phyloP scores from a whole-genome alignment of 306 rosid species.

The Dalbergia cochinchinensis region DNA sequence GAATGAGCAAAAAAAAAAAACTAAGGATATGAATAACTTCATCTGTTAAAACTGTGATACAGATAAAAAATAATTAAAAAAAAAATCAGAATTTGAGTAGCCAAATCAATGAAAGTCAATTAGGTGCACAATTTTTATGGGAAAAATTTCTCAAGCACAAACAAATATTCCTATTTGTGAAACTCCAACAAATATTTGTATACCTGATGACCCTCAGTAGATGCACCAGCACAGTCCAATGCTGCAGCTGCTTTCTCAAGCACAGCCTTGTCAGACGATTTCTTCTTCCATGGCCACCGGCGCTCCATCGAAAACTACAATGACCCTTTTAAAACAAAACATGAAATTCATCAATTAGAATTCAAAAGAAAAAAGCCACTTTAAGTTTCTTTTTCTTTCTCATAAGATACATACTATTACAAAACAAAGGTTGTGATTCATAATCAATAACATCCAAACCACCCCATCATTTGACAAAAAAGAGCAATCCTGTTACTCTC shows the following conservation, averaged over 20 bases:
- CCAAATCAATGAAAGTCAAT: constrained; percentile 25
- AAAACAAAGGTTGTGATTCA: constrained; percentile 2
- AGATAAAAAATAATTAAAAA: neutral
- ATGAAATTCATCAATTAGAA: constrained; percentile 8
- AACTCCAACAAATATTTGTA: constrained; percentile 31
- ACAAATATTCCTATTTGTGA: neutral
- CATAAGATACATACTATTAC: neutral
- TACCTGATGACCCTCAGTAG: constrained; percentile 68
- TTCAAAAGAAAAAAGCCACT: constrained; percentile 12
- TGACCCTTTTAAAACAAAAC: constrained; percentile 35
- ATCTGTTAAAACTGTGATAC: constrained; percentile 8
- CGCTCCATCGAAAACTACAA: constrained; percentile 76
- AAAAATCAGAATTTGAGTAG: neutral
- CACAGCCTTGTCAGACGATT: constrained; percentile 82
- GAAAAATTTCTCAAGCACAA: constrained; percentile 26
- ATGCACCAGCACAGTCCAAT: constrained; percentile 60
- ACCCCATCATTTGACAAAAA: constrained; percentile 26
- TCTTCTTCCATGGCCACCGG: constrained; percentile 99
- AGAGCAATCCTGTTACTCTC: neutral
- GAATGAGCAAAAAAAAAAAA: neutral
- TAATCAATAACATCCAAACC: constrained; percentile 6
- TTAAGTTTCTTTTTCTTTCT: neutral
- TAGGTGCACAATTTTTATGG: neutral
- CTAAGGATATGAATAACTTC: neutral
- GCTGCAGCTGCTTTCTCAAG: constrained; percentile 79